Conservation (phyloP, 192 early-diverging fungal genomes). For the Entrophospora sp. region DNA sequence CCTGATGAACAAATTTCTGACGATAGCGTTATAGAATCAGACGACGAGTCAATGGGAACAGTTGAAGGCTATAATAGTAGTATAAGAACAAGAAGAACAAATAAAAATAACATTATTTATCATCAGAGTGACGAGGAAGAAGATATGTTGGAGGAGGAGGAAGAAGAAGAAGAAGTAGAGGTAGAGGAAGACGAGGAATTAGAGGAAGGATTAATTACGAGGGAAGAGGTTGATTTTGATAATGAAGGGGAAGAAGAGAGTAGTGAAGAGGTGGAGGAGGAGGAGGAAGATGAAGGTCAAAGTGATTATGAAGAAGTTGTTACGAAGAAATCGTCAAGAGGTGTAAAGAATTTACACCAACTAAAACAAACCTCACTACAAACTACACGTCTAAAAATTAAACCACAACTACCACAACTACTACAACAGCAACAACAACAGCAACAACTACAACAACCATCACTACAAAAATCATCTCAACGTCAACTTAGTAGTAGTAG, state of each 20-base stretch:
- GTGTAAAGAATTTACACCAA: too few species aligned
- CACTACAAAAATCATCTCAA: not conserved
- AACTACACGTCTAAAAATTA: too few species aligned
- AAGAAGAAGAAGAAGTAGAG: constrained; percentile 23
- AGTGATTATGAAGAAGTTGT: constrained; percentile 5
- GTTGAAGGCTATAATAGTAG: not conserved
- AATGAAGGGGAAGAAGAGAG: constrained; percentile 20
- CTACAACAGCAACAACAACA: not conserved
- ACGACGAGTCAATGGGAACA: not conserved
- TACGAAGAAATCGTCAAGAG: constrained; percentile 25
- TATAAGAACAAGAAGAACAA: not conserved
- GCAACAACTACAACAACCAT: not conserved
- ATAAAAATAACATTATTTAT: constrained; percentile 9
- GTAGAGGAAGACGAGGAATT: constrained; percentile 19
- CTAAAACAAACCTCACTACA: too few species aligned
- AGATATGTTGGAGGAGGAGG: constrained; percentile 30
- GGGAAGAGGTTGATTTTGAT: constrained; percentile 21
- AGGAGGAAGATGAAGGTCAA: constrained; percentile 15
- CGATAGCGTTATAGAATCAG: constrained; percentile 2
- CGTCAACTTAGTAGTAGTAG: not conserved
- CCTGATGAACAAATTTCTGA: not conserved
- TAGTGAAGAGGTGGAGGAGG: constrained; percentile 17
- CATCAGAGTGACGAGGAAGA: constrained; percentile 19
- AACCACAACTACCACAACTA: too few species aligned
- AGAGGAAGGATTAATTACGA: constrained; percentile 4